Evolutionary conservation across 2,329 filamentous ascomycete species (phyloP).

Genomic region (Colletotrichum liaoningense): DNA sequence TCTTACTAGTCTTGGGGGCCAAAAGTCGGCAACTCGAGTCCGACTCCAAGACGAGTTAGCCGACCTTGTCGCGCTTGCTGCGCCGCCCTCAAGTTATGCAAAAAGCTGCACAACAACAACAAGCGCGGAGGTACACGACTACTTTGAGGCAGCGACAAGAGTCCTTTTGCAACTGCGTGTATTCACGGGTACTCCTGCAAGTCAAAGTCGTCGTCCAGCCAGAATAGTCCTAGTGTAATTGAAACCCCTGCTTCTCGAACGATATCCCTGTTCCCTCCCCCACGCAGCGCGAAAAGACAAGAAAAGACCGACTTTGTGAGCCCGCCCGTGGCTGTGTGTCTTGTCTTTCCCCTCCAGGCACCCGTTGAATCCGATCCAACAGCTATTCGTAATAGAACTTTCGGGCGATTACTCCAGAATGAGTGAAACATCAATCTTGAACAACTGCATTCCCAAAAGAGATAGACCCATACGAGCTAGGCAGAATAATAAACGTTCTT

Average conservation of each 20-base stretch:
- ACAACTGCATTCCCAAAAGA: not conserved
- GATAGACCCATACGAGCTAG: not conserved
- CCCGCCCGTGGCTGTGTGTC: not conserved
- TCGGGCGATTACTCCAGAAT: not conserved
- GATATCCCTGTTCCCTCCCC: not conserved
- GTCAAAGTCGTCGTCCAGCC: not conserved
- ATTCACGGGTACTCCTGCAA: not conserved
- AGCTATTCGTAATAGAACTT: too few relatives aligned
- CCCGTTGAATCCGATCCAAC: not conserved
- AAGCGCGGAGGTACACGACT: not conserved
- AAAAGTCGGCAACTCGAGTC: not conserved
- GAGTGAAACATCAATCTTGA: not conserved
- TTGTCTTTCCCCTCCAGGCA: not conserved
- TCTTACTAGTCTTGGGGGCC: not conserved
- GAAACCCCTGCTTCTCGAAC: not conserved
- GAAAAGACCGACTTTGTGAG: not conserved
- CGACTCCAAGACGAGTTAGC: conserved; percentile 1
- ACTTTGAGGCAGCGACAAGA: not conserved
- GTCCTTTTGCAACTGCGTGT: not conserved
- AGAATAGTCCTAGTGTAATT: not conserved
- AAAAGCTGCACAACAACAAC: not conserved
- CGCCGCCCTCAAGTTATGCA: not conserved
- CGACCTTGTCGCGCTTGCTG: conserved; percentile 3
- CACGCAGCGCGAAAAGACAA: not conserved
- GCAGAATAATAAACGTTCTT: not conserved